phyloP scores from a whole-genome alignment of 495 filamentous ascomycete species.

The Penicillium pancosmium region DNA sequence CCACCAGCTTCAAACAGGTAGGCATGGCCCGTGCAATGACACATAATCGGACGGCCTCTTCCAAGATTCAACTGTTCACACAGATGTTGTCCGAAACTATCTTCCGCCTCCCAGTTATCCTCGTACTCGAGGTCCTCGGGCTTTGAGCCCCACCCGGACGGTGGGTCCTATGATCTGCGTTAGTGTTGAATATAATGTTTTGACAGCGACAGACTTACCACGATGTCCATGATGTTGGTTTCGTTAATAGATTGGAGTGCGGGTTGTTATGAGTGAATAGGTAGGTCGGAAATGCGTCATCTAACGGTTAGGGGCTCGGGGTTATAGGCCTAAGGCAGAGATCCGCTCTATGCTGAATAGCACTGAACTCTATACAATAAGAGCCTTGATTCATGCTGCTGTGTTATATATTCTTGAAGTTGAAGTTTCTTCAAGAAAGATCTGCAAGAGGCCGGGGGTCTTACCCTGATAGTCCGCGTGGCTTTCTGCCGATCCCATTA shows the following conservation, averaged over 20 bases:
- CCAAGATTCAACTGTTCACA: conserved; percentile 8
- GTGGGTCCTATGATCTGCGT: conserved; percentile 11
- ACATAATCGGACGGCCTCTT: conserved; percentile 11
- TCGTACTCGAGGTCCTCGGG: conserved; percentile 11
- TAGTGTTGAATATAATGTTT: conserved; percentile 3
- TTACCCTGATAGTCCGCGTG: no score
- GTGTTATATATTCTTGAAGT: no score
- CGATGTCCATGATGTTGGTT: conserved; percentile 4
- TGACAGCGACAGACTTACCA: conserved; percentile 10
- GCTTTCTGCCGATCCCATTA: no score
- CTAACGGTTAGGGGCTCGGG: no score
- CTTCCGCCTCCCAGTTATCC: conserved; percentile 12
- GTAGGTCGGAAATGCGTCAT: no score
- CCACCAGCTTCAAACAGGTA: conserved; percentile 13
- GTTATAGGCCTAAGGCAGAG: no score
- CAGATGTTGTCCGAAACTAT: conserved; percentile 3
- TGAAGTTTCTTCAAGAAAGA: no score
- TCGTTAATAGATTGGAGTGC: neutral
- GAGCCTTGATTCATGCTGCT: no score
- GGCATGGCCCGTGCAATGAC: conserved; percentile 5
- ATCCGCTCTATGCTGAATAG: no score
- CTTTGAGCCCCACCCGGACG: conserved; percentile 16
- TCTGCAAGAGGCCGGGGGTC: no score
- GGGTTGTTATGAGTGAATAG: neutral
- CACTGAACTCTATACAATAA: no score